Evolutionary conservation across 2,329 filamentous ascomycete species (phyloP).

Genomic region (Emergomyces orientalis): DNA sequence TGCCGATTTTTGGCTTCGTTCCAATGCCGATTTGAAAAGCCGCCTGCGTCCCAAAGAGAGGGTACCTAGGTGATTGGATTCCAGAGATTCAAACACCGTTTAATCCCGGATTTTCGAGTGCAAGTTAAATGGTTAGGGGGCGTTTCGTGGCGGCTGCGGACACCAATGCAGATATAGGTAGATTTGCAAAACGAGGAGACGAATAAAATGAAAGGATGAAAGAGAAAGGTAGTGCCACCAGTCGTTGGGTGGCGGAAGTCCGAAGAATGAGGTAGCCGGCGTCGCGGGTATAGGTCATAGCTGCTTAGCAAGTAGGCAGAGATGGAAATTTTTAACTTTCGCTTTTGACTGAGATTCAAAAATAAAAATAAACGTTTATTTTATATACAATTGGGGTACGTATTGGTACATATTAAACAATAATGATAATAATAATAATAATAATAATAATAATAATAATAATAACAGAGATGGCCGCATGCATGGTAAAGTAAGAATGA

Average conservation of each 20-base stretch:
- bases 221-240: neutral
- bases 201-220: neutral
- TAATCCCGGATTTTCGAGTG: neutral
- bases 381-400: neutral
- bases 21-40: neutral
- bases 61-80: neutral
- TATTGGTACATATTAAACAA: conserved; percentile 1
- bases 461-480: neutral
- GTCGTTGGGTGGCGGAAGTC: neutral
- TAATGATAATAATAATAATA: neutral
- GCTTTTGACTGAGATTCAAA: neutral
- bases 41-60: neutral
- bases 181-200: neutral
- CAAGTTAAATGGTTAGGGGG: neutral
- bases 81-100: conserved; percentile 5
- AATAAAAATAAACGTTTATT: neutral
- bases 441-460: too few species aligned
- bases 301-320: neutral
- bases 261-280: neutral
- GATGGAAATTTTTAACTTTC: neutral
- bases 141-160: conserved; percentile 2
- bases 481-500: neutral
- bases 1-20: neutral
- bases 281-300: too few species aligned
- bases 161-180: neutral